A percentile compares a stretch with the other conserved stretches of the same genome.
Conservation (phyloP, 371 early-diverging fungal species). For the Smittium culicis region DNA sequence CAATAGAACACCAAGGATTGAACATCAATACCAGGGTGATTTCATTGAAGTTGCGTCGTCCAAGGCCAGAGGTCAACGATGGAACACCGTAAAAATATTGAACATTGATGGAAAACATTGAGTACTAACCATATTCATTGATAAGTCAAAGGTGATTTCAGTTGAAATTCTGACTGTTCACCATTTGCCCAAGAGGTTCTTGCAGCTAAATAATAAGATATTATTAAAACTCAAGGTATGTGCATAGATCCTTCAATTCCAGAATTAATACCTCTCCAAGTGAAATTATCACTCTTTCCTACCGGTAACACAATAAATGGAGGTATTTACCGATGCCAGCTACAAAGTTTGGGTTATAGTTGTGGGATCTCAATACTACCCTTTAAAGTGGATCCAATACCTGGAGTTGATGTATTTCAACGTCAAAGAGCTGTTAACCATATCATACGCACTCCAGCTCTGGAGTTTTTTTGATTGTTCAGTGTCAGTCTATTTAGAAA, state of each 20-base stretch:
- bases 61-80: not conserved
- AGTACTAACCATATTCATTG: slow-evolving; percentile 13
- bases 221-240: not conserved
- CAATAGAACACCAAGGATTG: slow-evolving; percentile 27
- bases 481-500: not conserved
- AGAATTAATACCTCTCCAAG: not conserved
- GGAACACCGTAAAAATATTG: not conserved
- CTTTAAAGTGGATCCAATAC: not conserved
- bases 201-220: not conserved
- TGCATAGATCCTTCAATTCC: not conserved
- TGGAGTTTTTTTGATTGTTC: not conserved
- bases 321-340: not conserved
- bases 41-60: not conserved
- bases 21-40: slow-evolving; percentile 18
- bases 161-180: not conserved
- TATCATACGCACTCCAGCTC: not conserved
- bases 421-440: not conserved
- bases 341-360: not conserved
- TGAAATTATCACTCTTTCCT: not conserved
- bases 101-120: not conserved
- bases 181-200: not conserved
- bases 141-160: slow-evolving; percentile 1
- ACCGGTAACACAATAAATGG: not conserved
- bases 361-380: not conserved
- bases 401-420: not conserved